Conservation (phyloP, 1,284 basidiomycete genomes). For the Sanguinoderma infundibulare region DNA sequence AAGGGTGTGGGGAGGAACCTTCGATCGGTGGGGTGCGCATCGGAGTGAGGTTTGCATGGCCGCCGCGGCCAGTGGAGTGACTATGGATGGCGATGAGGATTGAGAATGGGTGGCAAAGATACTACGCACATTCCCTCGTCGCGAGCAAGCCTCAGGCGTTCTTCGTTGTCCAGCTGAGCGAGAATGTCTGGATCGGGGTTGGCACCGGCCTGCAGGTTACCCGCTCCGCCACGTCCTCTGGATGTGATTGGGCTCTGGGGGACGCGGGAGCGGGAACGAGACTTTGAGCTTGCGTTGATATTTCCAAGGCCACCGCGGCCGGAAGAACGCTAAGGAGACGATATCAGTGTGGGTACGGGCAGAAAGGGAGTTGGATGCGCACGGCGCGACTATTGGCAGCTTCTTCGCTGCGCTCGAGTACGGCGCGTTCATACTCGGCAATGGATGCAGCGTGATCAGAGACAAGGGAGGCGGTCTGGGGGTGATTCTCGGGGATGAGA, state of each 20-base stretch:
- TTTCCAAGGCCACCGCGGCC: constrained; percentile 68
- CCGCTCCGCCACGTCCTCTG: constrained; percentile 69
- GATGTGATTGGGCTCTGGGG: constrained; percentile 50
- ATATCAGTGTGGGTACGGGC: not conserved
- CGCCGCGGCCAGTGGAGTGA: constrained; percentile 75
- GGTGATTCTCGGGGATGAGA: constrained; percentile 26
- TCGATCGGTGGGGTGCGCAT: constrained; percentile 46
- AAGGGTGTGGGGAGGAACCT: constrained; percentile 26
- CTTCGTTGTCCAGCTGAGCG: constrained; percentile 53
- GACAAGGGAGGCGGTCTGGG: constrained; percentile 38
- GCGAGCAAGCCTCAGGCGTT: constrained; percentile 41
- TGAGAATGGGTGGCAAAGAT: not conserved
- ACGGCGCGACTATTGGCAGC: constrained; percentile 40
- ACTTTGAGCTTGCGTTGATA: constrained; percentile 44
- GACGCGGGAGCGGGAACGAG: constrained; percentile 38
- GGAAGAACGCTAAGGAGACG: constrained; percentile 52
- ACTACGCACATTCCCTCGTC: constrained; percentile 47
- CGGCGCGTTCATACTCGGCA: constrained; percentile 46
- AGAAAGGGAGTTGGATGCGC: constrained; percentile 24
- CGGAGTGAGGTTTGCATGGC: constrained; percentile 61
- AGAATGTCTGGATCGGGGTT: constrained; percentile 32
- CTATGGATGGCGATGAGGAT: constrained; percentile 34
- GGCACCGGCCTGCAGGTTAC: constrained; percentile 55
- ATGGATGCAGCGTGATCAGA: constrained; percentile 28
- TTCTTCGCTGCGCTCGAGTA: constrained; percentile 48